Evolutionary conservation across 257 asterid species (phyloP), one percentile per base, ranked within the genome.

Genomic region (Forsythia suspensa): DNA sequence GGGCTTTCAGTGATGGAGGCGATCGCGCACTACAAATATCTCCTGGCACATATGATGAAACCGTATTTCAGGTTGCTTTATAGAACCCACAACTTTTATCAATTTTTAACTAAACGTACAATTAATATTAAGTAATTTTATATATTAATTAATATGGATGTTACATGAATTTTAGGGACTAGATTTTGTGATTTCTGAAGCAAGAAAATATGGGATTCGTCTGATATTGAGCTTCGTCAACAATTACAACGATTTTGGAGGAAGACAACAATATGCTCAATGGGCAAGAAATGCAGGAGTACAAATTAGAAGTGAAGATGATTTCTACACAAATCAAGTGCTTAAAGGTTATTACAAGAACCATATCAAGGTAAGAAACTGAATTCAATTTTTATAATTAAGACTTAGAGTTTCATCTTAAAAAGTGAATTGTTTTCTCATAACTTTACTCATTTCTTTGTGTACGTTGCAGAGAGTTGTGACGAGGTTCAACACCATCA

Each of bases 241-340:
- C 72, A 89, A 89, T 70, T 89, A 85, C 73, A 79, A 84, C n/a
- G 91, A 89, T 71, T 89, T 84, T 44, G 91, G 93, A 8, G 93
- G 93, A 16, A 82, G 84, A 70, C 5, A 81, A 37, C 89, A 87
- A 66, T 89, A 89, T 80, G 87, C 80, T 10, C 72, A 78, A 0
- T 87, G 91, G 93, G 93, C 91, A 0, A 82, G 74, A 82, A 83
- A 82, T 65, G 75, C 84, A 8, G 93, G 93, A 52, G 80, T 67
- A 2, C 81, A 75, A 18, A 38, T 84, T 11, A 79, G 69, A 5
- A 21, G 21, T 43, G 91, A 89, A 46, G 90, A 89, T 77, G 88
- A 87, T 77, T 89, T 89, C 67, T 89, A 89, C 12, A 85, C 91
- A 29, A 81, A 87, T 65, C 29, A 36, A 20, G 77, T 79, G 20